These are phyloP conservation scores for Aspergillus sp. DNA, from an alignment of 2,329 filamentous ascomycete species.

Conservation along the genomic window DNA sequence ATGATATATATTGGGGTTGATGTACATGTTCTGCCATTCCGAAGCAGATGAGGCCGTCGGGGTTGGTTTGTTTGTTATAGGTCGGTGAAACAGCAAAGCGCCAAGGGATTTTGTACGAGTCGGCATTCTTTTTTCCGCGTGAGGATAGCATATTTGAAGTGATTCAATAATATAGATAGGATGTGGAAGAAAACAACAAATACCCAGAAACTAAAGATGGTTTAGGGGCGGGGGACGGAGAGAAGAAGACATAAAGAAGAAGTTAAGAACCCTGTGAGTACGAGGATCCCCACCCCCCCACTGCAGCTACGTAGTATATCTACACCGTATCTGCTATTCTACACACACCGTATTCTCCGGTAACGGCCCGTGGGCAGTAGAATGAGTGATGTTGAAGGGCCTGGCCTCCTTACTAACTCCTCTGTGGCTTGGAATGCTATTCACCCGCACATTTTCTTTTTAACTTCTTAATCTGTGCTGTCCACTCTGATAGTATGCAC, in stretches of 20 bases:
- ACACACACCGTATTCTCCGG: too few relatives aligned
- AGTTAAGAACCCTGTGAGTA: background rate
- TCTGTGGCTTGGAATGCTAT: too few relatives aligned
- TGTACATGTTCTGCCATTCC: constrained; percentile 38
- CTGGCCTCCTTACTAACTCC: too few relatives aligned
- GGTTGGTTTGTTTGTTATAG: constrained; percentile 31
- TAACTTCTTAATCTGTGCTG: too few relatives aligned
- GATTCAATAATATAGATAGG: background rate
- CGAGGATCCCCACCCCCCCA: background rate
- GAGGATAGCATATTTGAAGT: constrained; percentile 27
- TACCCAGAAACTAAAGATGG: background rate
- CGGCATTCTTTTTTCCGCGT: constrained; percentile 25
- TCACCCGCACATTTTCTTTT: too few relatives aligned
- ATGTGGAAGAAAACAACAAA: background rate
- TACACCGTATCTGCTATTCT: too few relatives aligned
- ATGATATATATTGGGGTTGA: background rate
- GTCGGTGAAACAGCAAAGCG: constrained; percentile 25
- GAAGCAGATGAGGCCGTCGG: constrained; percentile 35
- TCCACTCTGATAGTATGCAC: background rate
- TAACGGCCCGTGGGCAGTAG: too few relatives aligned
- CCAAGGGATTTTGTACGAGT: constrained; percentile 25
- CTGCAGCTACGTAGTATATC: background rate
- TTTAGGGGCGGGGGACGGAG: background rate
- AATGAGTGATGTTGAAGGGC: too few relatives aligned
- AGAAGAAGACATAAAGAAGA: background rate